phyloP scores from a whole-genome alignment of 2,329 filamentous ascomycete genomes.

The Geosmithia putterillii region DNA sequence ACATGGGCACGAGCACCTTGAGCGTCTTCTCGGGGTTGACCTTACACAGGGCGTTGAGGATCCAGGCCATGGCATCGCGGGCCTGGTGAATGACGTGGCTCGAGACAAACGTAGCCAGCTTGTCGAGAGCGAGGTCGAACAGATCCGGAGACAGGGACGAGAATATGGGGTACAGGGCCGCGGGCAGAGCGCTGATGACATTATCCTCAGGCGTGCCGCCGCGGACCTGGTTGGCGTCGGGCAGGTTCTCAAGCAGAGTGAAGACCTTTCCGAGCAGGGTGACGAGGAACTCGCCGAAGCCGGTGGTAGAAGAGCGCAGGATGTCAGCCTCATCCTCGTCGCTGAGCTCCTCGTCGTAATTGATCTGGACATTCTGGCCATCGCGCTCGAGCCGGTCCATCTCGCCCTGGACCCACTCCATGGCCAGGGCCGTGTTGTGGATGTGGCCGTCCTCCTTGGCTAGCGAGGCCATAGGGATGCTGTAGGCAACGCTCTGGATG shows the following conservation, averaged over 20 bases:
- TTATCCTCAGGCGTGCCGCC: constrained; percentile 92
- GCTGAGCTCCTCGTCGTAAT: constrained; percentile 70
- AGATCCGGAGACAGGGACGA: constrained; percentile 85
- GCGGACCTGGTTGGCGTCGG: constrained; percentile 77
- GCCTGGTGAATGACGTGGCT: constrained; percentile 96
- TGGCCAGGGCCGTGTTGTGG: constrained; percentile 64
- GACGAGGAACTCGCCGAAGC: constrained; percentile 83
- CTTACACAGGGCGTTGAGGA: constrained; percentile 91
- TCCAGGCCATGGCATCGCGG: constrained; percentile 96
- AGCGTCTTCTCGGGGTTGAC: constrained; percentile 89
- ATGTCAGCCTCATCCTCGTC: constrained; percentile 83
- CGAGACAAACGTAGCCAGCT: constrained; percentile 82
- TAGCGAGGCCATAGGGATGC: constrained; percentile 82
- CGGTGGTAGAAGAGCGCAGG: constrained; percentile 84
- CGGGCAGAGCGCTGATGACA: constrained; percentile 88
- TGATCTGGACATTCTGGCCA: constrained; percentile 71
- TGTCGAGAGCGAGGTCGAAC: constrained; percentile 83
- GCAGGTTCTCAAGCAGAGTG: constrained; percentile 86
- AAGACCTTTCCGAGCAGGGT: constrained; percentile 91
- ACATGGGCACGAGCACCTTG: constrained; percentile 78
- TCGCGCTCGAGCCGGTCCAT: constrained; percentile 89
- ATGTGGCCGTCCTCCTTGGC: constrained; percentile 45
- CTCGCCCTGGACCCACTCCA: constrained; percentile 89
- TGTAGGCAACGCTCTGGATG: constrained; percentile 91
- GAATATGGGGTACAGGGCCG: constrained; percentile 81